Evolutionary conservation across 2,329 filamentous ascomycete species (phyloP), one percentile per base, ranked within the genome.

Genomic region (Penicillium rolfsii): DNA sequence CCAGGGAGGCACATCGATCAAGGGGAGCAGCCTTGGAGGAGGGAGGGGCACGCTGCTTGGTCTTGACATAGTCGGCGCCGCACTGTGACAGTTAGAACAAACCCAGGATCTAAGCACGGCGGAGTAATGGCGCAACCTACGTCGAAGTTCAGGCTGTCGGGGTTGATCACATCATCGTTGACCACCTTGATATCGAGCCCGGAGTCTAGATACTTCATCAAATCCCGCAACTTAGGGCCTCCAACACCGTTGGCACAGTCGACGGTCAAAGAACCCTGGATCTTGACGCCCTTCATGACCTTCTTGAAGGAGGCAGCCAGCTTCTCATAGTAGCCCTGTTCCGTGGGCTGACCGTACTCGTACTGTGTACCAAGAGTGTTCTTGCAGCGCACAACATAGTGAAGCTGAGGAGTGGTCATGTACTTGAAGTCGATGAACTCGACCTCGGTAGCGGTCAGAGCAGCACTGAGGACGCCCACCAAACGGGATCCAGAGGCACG

Each of bases 191-290:
- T 89, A 59, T 96, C 87, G 56, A 97, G 80, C 24, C 85, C 85
- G 52, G 89, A 87, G 71, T 89, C 86, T 55, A 98, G 82, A 71
- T 91, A 84, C 77, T 97, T 97, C 71, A 97, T 84, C 65, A 98
- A 83, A 76, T 97, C 91, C 64, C 83, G 83, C 68, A 99, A 81
- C 81, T 97, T 97, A 43, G 94, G 93, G 3, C 92, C 95, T 69
- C 95, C 95, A 61, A 99, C 93, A 71, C 95, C 95, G 73, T 99
- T 99, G 71, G 95, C 95, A 76, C 94, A 97, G 77, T 99, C 95
- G 14, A 99, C 92, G 6, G 88, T 91, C 65, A 99, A 81, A 59
- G 85, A 79, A 5, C 93, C 93, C 55, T 85, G 82, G 45, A 92
- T 83, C 76, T 89, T 93, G 70, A 87, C 88, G 65, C 90, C 87